phyloP scores from a whole-genome alignment of 2,329 filamentous ascomycete genomes.

The Alternaria conjuncta region DNA sequence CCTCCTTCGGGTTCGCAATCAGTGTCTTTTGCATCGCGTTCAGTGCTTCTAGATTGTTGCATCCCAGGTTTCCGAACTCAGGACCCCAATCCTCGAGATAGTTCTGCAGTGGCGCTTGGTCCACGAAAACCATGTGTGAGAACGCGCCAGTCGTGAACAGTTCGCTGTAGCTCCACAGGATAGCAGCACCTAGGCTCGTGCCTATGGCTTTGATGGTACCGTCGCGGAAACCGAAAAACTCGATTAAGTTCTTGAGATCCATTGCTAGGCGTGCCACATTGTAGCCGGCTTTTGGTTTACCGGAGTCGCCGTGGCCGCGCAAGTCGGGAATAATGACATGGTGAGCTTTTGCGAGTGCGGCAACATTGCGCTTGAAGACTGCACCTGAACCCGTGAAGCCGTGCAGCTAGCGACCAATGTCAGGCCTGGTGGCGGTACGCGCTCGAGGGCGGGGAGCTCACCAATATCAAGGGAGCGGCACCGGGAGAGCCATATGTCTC shows the following conservation, averaged over 20 bases:
- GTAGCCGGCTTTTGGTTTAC: constrained; percentile 32
- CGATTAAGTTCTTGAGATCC: constrained; percentile 33
- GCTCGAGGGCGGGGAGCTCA: constrained; percentile 1
- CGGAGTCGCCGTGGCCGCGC: constrained; percentile 35
- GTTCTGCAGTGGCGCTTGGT: constrained; percentile 37
- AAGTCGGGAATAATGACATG: constrained; percentile 28
- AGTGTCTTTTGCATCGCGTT: constrained; percentile 22
- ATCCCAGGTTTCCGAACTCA: constrained; percentile 28
- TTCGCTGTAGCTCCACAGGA: constrained; percentile 37
- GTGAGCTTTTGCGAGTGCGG: constrained; percentile 9
- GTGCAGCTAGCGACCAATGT: constrained; percentile 23
- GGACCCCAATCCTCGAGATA: constrained; percentile 33
- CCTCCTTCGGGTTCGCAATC: constrained; percentile 11
- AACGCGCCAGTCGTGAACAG: constrained; percentile 30
- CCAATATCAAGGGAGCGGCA: constrained; percentile 20
- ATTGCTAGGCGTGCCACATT: constrained; percentile 37
- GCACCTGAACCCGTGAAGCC: constrained; percentile 34
- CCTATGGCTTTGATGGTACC: constrained; percentile 22
- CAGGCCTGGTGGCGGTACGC: neutral
- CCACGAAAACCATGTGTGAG: constrained; percentile 34
- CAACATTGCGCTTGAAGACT: constrained; percentile 28
- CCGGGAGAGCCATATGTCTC: constrained; percentile 12
- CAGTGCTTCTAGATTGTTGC: constrained; percentile 24
- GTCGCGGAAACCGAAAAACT: constrained; percentile 19
- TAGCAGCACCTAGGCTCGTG: constrained; percentile 29